These are phyloP conservation scores for Hypoxylon sp. DNA, from an alignment of 2,329 filamentous ascomycete genomes.

Conservation along the genomic window DNA sequence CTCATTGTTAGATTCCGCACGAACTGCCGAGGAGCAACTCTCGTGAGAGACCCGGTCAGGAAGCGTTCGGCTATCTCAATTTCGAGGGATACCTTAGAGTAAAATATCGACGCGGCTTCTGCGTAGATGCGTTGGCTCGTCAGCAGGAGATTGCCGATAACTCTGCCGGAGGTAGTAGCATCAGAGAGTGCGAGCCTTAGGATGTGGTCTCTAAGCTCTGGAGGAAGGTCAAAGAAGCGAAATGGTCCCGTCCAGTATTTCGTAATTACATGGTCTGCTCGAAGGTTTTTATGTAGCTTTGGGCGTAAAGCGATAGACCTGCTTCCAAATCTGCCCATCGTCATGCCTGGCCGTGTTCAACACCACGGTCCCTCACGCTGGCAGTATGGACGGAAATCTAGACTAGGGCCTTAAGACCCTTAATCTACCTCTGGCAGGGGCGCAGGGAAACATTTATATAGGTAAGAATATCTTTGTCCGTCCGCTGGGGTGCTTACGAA, in stretches of 20 bases:
- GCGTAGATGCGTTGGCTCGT: constrained; percentile 43
- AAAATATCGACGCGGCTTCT: constrained; percentile 49
- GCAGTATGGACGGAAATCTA: not conserved
- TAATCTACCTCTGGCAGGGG: not conserved
- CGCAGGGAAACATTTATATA: not conserved
- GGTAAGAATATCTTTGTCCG: not conserved
- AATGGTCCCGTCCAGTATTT: constrained; percentile 43
- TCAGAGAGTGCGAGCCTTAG: constrained; percentile 39
- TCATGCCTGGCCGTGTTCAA: not conserved
- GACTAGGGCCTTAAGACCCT: not conserved
- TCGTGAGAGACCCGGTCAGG: constrained; percentile 36
- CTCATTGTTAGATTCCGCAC: constrained; percentile 44
- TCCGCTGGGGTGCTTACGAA: not conserved
- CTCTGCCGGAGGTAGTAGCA: constrained; percentile 23
- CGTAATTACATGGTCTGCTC: constrained; percentile 1
- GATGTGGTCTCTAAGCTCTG: constrained; percentile 47
- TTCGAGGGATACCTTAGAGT: constrained; percentile 45
- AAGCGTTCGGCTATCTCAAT: constrained; percentile 38
- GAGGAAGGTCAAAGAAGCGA: constrained; percentile 48
- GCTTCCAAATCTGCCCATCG: constrained; percentile 43
- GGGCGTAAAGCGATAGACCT: constrained; percentile 43
- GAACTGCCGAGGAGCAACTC: constrained; percentile 45
- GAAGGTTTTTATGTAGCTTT: constrained; percentile 19
- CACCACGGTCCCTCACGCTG: not conserved
- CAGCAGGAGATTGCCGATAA: constrained; percentile 45